Base-by-base conservation (phyloP, 441 rosid genomes). In the Populus hybrid region DNA sequence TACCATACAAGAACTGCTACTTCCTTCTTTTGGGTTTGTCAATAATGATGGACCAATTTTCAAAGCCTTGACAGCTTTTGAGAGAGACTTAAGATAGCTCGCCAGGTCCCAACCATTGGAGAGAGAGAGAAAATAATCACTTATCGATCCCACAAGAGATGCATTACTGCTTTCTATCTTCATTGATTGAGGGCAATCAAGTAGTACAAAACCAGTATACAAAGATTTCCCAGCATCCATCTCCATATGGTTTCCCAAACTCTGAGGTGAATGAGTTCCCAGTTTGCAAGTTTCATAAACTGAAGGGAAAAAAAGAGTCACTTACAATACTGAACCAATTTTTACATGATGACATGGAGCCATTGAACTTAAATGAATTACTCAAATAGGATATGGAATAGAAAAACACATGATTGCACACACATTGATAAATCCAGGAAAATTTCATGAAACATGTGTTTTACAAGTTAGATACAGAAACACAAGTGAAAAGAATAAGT, bases 141-240 rank as follows among this genome's bases (percentile, higher is more conserved):
- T 97, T 81, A 94, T 90, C 34, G 98, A 95, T 85, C 99, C 99
- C 80, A 97, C 89, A 64, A 94, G 94, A 77, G 98, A 97, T 75
- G 99, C 89, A 79, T 89, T 91, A 79, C 88, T 92, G 88, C 97
- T 92, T 83, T 94, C 97, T 85, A 94, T 94, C 90, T 94, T 97
- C 99, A 97, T 91, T 72, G 99, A 92, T 74, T 93, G 99, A 79
- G 99, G 99, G 82, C 97, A 97, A 89, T 93, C 97, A 80, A 94
- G 93, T 70, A 93, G 89, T 79, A 97, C 93, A 87, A 94, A 97
- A 70, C 99, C 98, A 80, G 94, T 82, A 74, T 90, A 82, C 34
- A 93, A 89, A 57, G 79, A 81, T 86, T 90, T 94, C 75, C 94
- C 97, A 35, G 90, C 76, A 76, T 92, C 97, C 57, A 85, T 83